Percentiles rank a stretch among this genome's conserved stretches.
Evolutionary conservation across 805 yeast genomes (phyloP).

Genomic region (Starmerella sp.): DNA sequence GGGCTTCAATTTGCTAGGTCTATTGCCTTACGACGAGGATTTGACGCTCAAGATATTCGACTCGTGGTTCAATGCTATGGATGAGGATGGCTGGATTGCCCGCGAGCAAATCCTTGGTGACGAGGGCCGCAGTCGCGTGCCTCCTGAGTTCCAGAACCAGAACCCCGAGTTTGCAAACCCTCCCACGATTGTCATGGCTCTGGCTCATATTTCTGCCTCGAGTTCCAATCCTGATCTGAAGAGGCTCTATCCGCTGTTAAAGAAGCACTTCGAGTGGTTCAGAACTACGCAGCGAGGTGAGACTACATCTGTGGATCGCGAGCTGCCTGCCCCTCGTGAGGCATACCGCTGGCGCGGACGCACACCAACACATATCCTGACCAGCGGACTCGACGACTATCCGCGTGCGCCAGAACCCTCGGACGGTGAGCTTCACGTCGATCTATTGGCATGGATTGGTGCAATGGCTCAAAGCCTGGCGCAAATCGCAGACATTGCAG

Average conservation of each 20-base stretch:
- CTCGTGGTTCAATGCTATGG: slow-evolving; percentile 81
- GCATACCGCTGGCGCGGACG: slow-evolving; percentile 92
- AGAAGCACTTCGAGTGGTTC: slow-evolving; percentile 76
- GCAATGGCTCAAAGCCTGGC: slow-evolving; percentile 78
- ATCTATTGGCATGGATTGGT: slow-evolving; percentile 85
- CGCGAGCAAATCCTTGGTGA: slow-evolving; percentile 88
- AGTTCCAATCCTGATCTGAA: slow-evolving; percentile 12
- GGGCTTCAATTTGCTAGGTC: slow-evolving; percentile 82
- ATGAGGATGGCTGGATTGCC: slow-evolving; percentile 92
- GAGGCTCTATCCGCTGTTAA: slow-evolving; percentile 62
- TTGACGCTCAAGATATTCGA: slow-evolving; percentile 65
- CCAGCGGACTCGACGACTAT: slow-evolving; percentile 92
- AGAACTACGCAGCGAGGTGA: slow-evolving; percentile 69
- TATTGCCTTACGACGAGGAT: slow-evolving; percentile 73
- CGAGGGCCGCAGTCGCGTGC: slow-evolving; percentile 82
- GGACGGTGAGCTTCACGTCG: slow-evolving; percentile 82
- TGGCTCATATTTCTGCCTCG: slow-evolving; percentile 38
- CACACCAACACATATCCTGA: slow-evolving; percentile 69
- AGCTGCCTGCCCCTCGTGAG: slow-evolving; percentile 40
- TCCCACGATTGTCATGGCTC: slow-evolving; percentile 68
- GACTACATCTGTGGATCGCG: slow-evolving; percentile 57
- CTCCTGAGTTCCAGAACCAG: slow-evolving; percentile 70
- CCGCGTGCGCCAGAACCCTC: slow-evolving; percentile 78
- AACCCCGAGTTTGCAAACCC: slow-evolving; percentile 89
- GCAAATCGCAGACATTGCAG: slow-evolving; percentile 55